Percentiles rank a stretch among this genome's conserved stretches.
phyloP scores from a whole-genome alignment of 352 stramenopile species.

The Pythium biforme region DNA sequence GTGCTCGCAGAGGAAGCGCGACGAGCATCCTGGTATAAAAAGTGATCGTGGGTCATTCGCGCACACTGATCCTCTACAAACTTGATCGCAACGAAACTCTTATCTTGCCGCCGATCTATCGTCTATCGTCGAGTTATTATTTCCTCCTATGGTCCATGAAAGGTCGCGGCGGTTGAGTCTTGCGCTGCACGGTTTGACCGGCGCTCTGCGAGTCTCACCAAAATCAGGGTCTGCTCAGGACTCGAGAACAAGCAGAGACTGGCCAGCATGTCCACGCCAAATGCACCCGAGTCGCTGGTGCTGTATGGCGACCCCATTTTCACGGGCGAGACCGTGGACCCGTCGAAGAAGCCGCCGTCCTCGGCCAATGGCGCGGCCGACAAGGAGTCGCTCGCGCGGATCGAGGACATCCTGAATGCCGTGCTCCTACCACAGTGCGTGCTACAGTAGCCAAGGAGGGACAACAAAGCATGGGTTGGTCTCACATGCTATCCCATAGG shows the following conservation, averaged over 20 bases:
- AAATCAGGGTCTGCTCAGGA: background rate
- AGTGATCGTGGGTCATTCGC: background rate
- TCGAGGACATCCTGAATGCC: constrained; percentile 79
- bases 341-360: constrained; percentile 44
- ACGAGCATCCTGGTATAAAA: constrained; percentile 19
- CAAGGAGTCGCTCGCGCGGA: constrained; percentile 51
- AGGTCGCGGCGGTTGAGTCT: constrained; percentile 34
- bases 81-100: background rate
- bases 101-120: background rate
- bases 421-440: constrained; percentile 72
- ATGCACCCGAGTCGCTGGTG: constrained; percentile 84
- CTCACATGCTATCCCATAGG: constrained; percentile 27
- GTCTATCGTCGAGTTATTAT: background rate
- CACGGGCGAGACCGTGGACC: constrained; percentile 74
- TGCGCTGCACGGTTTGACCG: no score
- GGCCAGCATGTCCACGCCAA: constrained; percentile 47
- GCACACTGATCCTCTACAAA: background rate
- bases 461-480: background rate
- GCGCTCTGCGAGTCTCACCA: no score
- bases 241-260: background rate
- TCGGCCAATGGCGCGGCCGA: constrained; percentile 23
- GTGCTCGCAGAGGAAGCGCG: constrained; percentile 19
- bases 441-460: background rate
- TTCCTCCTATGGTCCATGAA: constrained; percentile 22
- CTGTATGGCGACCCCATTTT: constrained; percentile 91